Evolutionary conservation across 1,284 basidiomycete species (phyloP).

Genomic region (Cutaneotrichosporon spelunceum): DNA sequence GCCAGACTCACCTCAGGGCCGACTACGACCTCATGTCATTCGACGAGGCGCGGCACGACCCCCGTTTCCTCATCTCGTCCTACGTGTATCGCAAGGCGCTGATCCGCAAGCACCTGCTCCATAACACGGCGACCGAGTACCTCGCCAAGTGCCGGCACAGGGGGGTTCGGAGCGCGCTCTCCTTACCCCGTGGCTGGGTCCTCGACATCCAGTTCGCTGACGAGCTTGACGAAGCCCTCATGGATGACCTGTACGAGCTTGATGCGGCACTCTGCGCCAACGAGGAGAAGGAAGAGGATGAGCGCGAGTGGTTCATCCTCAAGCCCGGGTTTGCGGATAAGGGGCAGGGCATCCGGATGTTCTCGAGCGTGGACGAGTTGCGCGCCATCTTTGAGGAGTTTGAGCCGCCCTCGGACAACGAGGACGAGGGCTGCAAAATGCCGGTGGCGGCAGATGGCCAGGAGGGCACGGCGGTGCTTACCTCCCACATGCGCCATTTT

Average conservation of each 20-base stretch:
- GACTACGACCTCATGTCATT: constrained; percentile 78
- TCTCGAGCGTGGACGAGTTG: constrained; percentile 72
- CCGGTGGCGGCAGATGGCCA: constrained; percentile 53
- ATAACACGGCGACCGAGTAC: constrained; percentile 70
- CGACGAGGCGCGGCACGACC: constrained; percentile 58
- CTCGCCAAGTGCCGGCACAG: constrained; percentile 62
- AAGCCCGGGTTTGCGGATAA: constrained; percentile 98
- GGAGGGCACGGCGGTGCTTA: constrained; percentile 63
- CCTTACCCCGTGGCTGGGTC: constrained; percentile 77
- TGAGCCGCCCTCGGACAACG: constrained; percentile 60
- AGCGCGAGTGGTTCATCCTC: constrained; percentile 77
- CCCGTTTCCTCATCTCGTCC: constrained; percentile 67
- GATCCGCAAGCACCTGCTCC: constrained; percentile 91
- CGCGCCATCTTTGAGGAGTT: constrained; percentile 79
- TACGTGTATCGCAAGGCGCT: constrained; percentile 92
- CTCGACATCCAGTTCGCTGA: constrained; percentile 88
- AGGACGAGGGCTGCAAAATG: constrained; percentile 50
- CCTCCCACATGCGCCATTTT: constrained; percentile 92
- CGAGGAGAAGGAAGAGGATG: constrained; percentile 35
- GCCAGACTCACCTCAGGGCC: constrained; percentile 42
- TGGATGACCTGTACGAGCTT: constrained; percentile 91
- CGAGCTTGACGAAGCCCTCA: constrained; percentile 90
- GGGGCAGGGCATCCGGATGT: constrained; percentile 90
- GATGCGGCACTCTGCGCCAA: constrained; percentile 60
- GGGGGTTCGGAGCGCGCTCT: constrained; percentile 29